A percentile compares a stretch with the other conserved stretches of the same genome.
These are phyloP conservation scores for Populus tomentosa DNA, from an alignment of 441 rosid genomes.

Conservation along the genomic window DNA sequence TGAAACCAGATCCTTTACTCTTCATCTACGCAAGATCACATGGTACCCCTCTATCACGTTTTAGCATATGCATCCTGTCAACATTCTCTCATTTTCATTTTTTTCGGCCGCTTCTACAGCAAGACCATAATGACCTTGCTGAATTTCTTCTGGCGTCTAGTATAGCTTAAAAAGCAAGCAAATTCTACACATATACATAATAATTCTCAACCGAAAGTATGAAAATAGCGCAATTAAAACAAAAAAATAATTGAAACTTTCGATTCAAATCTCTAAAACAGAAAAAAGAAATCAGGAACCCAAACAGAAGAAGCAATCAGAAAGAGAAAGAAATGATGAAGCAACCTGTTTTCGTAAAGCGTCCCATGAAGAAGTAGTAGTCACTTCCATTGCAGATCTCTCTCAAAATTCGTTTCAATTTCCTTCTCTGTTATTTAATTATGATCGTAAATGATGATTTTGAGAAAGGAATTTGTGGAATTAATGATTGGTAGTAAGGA, in stretches of 20 bases:
- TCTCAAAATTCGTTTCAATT: neutral
- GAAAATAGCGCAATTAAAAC: neutral
- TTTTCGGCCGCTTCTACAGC: neutral
- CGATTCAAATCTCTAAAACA: neutral
- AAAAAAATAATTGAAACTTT: neutral
- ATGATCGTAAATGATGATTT: neutral
- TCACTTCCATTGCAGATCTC: conserved; percentile 51
- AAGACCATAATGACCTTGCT: neutral
- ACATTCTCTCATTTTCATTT: neutral
- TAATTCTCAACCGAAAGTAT: neutral
- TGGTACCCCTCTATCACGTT: neutral
- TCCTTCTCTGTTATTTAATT: neutral
- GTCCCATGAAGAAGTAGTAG: conserved; percentile 87
- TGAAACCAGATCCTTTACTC: neutral
- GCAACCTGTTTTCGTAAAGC: conserved; percentile 79
- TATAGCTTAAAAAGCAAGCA: neutral
- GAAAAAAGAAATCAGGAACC: conserved; percentile 6
- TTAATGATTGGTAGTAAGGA: neutral
- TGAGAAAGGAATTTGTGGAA: neutral
- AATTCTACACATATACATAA: neutral
- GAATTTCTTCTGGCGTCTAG: neutral
- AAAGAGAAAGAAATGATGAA: neutral
- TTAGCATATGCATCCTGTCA: neutral
- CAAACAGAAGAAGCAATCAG: neutral
- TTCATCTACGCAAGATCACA: neutral